Conservation (phyloP, 148 eudicot genomes). For the Chenopodium suecicum region DNA sequence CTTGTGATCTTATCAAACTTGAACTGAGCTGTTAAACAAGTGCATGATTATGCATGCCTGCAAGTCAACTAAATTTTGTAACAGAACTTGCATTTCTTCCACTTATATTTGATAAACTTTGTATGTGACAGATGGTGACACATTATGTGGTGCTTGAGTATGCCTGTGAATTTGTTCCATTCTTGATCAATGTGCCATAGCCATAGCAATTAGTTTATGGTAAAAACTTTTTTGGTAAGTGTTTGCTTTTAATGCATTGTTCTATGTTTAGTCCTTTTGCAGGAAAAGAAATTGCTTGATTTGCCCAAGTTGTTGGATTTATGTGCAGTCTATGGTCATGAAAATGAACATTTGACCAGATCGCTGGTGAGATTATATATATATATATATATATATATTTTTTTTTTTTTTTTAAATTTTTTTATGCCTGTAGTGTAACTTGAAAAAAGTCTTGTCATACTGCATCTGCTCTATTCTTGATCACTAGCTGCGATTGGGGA, state of each 20-base stretch:
- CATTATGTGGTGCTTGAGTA: not conserved
- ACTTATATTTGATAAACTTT: not conserved
- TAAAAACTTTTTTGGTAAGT: not conserved
- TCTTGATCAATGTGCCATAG: not conserved
- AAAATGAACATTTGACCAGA: conserved; percentile 73
- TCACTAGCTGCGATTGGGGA: not conserved
- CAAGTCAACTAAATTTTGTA: not conserved
- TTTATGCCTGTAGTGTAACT: not conserved
- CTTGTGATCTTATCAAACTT: too few species aligned
- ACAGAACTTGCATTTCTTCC: not conserved
- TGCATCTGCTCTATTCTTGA: not conserved
- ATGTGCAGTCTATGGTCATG: conserved; percentile 90
- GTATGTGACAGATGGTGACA: not conserved
- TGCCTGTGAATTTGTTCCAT: conserved; percentile 2
- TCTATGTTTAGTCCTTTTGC: conserved; percentile 79
- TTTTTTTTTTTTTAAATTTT: not conserved
- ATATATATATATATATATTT: not conserved
- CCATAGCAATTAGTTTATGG: not conserved
- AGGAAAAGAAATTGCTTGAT: conserved; percentile 87
- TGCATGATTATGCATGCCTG: not conserved
- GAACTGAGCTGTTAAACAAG: not conserved
- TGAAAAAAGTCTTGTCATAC: not conserved
- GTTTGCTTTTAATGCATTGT: conserved; percentile 13
- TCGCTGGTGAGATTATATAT: conserved; percentile 53
- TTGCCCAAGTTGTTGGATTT: conserved; percentile 85